Percentiles rank a stretch among this genome's conserved stretches.
These are phyloP conservation scores for Auxenochlorella pyrenoidosa DNA, from an alignment of 139 green algal genomes.

Conservation along the genomic window DNA sequence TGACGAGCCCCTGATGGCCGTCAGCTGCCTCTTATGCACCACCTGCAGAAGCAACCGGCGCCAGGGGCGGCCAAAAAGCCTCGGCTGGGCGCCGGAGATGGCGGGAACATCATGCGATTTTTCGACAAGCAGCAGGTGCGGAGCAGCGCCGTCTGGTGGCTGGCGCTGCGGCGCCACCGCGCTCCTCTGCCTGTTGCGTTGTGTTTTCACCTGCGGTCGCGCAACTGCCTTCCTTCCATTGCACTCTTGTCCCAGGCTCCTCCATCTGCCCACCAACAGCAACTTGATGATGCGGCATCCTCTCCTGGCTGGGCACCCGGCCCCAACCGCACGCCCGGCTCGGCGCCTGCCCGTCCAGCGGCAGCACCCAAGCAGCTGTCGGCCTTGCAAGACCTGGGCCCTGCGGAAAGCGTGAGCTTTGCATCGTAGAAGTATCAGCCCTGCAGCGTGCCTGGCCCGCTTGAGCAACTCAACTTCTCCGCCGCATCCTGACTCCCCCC, in stretches of 20 bases:
- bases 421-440: not conserved
- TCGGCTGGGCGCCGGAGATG: not conserved
- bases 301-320: not conserved
- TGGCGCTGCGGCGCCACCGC: not conserved
- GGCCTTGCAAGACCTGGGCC: conserved; percentile 10
- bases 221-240: not conserved
- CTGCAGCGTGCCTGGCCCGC: not conserved
- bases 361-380: not conserved
- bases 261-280: not conserved
- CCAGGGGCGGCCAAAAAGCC: not conserved
- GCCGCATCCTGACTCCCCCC: not conserved
- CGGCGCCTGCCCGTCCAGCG: not conserved
- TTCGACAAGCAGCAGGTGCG: conserved; percentile 19
- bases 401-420: conserved; percentile 3
- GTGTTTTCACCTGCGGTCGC: not conserved
- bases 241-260: too few species aligned
- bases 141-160: too few species aligned
- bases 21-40: not conserved
- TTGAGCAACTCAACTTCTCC: too few species aligned
- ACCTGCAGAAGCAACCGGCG: conserved; percentile 1
- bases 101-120: conserved; percentile 5
- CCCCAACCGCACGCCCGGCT: not conserved
- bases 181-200: not conserved
- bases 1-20: too few species aligned
- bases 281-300: not conserved